A percentile compares a stretch with the other conserved stretches of the same genome.
phyloP scores from a whole-genome alignment of 257 asterid genomes.

The Capsicum baccatum region DNA sequence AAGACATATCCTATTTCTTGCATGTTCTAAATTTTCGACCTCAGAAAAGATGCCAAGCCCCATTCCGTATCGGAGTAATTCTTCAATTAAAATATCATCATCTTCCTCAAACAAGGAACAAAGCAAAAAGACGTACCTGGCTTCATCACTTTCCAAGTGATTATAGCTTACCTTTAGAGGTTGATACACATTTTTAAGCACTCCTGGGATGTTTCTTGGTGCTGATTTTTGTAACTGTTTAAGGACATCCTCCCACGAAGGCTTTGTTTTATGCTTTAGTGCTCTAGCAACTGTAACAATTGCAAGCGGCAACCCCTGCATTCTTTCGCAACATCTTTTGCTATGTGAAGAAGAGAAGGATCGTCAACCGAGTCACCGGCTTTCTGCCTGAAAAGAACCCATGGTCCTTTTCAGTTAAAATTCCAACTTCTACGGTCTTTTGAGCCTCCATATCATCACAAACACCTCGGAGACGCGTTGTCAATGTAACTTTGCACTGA shows the following conservation, averaged over 20 bases:
- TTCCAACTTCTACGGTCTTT: background rate
- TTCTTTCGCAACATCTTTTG: slow-evolving; percentile 18
- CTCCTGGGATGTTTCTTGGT: slow-evolving; percentile 18
- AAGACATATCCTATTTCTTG: slow-evolving; percentile 24
- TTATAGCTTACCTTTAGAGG: slow-evolving; percentile 30
- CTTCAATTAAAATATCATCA: background rate
- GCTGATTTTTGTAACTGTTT: background rate
- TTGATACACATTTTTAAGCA: slow-evolving; percentile 25
- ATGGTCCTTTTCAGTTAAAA: background rate
- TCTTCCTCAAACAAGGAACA: slow-evolving; percentile 31
- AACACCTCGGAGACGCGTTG: slow-evolving; percentile 12
- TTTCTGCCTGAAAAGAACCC: background rate
- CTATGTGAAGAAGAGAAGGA: background rate
- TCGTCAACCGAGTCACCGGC: background rate
- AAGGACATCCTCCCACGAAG: slow-evolving; percentile 26
- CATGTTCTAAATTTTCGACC: background rate
- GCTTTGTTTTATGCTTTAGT: background rate
- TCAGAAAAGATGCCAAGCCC: slow-evolving; percentile 22
- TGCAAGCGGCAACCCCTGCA: slow-evolving; percentile 36
- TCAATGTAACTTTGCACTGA: slow-evolving; percentile 22
- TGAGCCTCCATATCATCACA: slow-evolving; percentile 29
- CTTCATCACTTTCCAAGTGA: slow-evolving; percentile 27
- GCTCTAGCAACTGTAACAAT: slow-evolving; percentile 17
- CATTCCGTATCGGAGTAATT: slow-evolving; percentile 21
- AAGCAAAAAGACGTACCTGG: slow-evolving; percentile 28